Evolutionary conservation across 2,329 filamentous ascomycete species (phyloP).

Genomic region (Colletotrichum coccodes): DNA sequence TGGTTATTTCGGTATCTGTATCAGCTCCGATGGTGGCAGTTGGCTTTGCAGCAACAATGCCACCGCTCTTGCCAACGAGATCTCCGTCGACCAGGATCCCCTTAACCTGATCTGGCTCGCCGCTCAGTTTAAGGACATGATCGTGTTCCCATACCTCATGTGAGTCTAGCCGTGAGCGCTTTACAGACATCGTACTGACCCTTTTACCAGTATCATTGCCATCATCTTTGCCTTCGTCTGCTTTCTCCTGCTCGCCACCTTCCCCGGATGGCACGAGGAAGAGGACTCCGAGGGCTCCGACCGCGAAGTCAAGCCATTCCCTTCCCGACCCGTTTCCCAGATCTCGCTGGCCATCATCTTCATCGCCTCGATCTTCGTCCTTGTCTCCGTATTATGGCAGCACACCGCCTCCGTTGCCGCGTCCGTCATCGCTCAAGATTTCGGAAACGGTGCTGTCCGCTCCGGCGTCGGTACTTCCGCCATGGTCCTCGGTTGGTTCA

Average conservation of each 20-base stretch:
- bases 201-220: constrained; percentile 81
- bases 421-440: constrained; percentile 90
- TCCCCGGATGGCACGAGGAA: constrained; percentile 97
- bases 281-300: constrained; percentile 83
- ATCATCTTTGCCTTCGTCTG: constrained; percentile 97
- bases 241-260: constrained; percentile 93
- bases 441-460: constrained; percentile 88
- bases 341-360: constrained; percentile 94
- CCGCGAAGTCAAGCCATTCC: constrained; percentile 93
- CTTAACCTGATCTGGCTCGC: constrained; percentile 98
- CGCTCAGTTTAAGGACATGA: constrained; percentile 96
- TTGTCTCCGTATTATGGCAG: constrained; percentile 86
- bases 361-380: constrained; percentile 75
- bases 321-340: constrained; percentile 90
- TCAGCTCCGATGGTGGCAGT: constrained; percentile 88
- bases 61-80: constrained; percentile 88
- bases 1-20: constrained; percentile 97
- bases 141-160: constrained; percentile 98
- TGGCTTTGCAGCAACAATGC: constrained; percentile 99
- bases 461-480: constrained; percentile 92
- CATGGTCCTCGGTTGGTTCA: constrained; percentile 98
- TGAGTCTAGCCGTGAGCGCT: constrained; percentile 56
- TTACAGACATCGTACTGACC: constrained; percentile 27
- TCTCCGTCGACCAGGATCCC: constrained; percentile 91
- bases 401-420: constrained; percentile 97